Evolutionary conservation across 139 green algal genomes (phyloP).

Genomic region (Tetratostichococcus sp.): DNA sequence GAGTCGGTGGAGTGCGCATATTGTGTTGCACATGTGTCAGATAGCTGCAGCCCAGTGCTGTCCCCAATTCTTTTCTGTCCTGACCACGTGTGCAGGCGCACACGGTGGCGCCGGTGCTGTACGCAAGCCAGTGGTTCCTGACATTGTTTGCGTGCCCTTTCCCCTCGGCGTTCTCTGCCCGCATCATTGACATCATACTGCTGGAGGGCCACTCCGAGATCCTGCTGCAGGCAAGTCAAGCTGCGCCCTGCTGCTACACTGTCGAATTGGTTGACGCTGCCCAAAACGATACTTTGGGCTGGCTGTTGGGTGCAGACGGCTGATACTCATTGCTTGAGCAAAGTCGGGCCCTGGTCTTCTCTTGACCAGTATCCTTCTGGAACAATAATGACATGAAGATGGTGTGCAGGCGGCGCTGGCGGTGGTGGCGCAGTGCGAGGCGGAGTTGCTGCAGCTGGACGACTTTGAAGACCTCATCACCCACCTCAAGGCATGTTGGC

Average conservation of each 20-base stretch:
- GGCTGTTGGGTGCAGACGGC: no score
- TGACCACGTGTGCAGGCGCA: conserved; percentile 51
- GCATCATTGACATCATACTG: conserved; percentile 88
- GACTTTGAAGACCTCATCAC: conserved; percentile 87
- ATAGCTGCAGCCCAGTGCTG: no score
- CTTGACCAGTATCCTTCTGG: no score
- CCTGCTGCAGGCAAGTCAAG: conserved; percentile 39
- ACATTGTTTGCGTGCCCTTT: conserved; percentile 87
- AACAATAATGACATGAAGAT: no score
- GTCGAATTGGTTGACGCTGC: no score
- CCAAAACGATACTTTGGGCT: no score
- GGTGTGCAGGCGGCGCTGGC: conserved; percentile 35
- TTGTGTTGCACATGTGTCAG: no score
- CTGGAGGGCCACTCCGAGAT: conserved; percentile 45
- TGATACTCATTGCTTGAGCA: no score
- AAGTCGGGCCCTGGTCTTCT: no score
- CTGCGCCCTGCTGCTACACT: neutral
- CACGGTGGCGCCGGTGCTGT: conserved; percentile 75
- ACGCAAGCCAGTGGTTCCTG: conserved; percentile 88
- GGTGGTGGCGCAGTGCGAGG: conserved; percentile 62
- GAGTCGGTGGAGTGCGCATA: no score
- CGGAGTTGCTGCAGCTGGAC: conserved; percentile 57
- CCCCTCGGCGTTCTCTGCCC: conserved; percentile 66
- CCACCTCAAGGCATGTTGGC: conserved; percentile 63
- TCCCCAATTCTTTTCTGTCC: no score